phyloP scores from a whole-genome alignment of 164 flowering plant genomes.

The Vitis amurensis region DNA sequence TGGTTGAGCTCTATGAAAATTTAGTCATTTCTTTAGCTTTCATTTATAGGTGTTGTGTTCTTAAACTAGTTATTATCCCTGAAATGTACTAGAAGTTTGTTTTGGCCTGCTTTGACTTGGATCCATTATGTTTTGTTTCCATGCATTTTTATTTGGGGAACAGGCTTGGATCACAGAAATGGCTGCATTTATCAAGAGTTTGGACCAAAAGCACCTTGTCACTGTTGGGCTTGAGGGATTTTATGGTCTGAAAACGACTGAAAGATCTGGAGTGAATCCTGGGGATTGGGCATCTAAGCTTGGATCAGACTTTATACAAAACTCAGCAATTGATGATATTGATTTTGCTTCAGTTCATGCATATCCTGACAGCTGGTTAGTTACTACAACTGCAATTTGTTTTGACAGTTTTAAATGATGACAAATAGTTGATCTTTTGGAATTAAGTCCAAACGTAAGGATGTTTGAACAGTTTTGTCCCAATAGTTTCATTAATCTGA shows the following conservation, averaged over 20 bases:
- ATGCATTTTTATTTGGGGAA: background rate
- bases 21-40: background rate
- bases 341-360: constrained; percentile 75
- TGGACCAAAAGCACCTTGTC: constrained; percentile 61
- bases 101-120: constrained; percentile 1
- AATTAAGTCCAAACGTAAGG: no score
- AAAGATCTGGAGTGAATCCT: constrained; percentile 44
- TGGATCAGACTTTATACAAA: constrained; percentile 62
- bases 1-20: background rate
- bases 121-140: background rate
- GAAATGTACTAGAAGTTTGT: background rate
- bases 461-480: background rate
- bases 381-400: constrained; percentile 3
- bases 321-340: constrained; percentile 49
- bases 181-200: constrained; percentile 53
- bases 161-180: constrained; percentile 66
- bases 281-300: constrained; percentile 62
- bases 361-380: constrained; percentile 73
- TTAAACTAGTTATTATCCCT: background rate
- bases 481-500: background rate
- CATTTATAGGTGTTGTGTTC: background rate
- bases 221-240: constrained; percentile 74
- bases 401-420: background rate
- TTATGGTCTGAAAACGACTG: constrained; percentile 41
- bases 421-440: no score